Conservation (phyloP, 345 rosid species). For the Reutealis trisperma region DNA sequence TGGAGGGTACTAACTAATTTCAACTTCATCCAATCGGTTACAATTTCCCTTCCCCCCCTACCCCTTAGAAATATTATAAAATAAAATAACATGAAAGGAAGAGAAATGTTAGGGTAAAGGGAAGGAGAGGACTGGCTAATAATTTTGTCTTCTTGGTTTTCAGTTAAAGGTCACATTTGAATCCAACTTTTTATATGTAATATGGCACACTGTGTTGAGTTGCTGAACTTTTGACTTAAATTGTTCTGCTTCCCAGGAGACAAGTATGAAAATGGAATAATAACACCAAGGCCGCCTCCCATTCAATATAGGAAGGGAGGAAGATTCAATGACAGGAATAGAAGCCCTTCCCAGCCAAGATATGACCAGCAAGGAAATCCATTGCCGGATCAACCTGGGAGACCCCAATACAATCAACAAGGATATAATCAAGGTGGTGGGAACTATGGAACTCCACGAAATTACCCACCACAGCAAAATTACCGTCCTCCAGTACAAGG, state of each 20-base stretch:
- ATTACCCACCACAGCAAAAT: slow-evolving; percentile 40
- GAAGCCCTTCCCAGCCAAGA: slow-evolving; percentile 39
- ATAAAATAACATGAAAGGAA: not conserved
- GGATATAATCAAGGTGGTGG: slow-evolving; percentile 53
- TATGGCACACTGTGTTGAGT: not conserved
- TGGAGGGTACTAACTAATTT: not conserved
- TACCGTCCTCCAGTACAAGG: slow-evolving; percentile 37
- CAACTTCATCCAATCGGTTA: not conserved
- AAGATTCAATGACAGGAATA: slow-evolving; percentile 46
- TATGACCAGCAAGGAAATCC: slow-evolving; percentile 31
- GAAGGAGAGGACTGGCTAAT: no score
- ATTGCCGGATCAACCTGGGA: slow-evolving; percentile 30
- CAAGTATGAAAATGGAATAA: slow-evolving; percentile 80
- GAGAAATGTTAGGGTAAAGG: no score
- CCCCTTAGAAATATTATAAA: no score
- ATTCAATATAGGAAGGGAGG: slow-evolving; percentile 46
- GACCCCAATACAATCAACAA: slow-evolving; percentile 36
- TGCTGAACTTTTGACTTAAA: not conserved
- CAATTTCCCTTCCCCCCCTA: not conserved
- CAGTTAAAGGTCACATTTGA: no score
- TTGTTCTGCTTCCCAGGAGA: slow-evolving; percentile 53
- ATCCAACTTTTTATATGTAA: no score
- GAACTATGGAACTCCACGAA: slow-evolving; percentile 47
- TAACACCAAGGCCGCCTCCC: slow-evolving; percentile 83
- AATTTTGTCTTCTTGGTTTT: no score